phyloP scores from a whole-genome alignment of 257 asterid species.

The Primulina tabacum region DNA sequence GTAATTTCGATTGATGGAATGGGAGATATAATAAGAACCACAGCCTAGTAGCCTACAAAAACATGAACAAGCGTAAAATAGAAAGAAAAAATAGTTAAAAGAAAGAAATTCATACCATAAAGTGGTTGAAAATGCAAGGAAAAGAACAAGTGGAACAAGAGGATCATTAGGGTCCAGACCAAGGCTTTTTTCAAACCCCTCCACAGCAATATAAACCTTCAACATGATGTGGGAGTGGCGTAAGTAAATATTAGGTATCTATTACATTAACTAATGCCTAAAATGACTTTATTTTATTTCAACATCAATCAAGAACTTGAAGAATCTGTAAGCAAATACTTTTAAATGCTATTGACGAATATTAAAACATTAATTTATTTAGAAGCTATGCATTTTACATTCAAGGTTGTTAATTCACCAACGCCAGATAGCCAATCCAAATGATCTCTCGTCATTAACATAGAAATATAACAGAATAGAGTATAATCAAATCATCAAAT shows the following conservation, averaged over 20 bases:
- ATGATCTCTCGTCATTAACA: not conserved
- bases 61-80: conserved; percentile 13
- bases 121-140: conserved; percentile 67
- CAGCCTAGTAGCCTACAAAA: not conserved
- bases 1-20: conserved; percentile 49
- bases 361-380: not conserved
- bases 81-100: conserved; percentile 17
- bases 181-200: conserved; percentile 57
- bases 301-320: not conserved
- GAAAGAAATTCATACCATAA: conserved; percentile 59
- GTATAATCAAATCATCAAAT: not conserved
- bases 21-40: conserved; percentile 11
- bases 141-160: conserved; percentile 56
- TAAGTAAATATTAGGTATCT: conserved; percentile 8
- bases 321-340: not conserved
- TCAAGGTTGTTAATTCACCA: not conserved
- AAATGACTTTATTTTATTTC: not conserved
- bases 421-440: not conserved
- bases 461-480: not conserved
- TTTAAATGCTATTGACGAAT: not conserved
- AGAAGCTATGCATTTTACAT: not conserved
- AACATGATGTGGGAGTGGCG: conserved; percentile 16
- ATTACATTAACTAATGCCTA: conserved; percentile 8
- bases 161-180: conserved; percentile 89
- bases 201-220: conserved; percentile 60